A percentile compares a stretch with the other conserved stretches of the same genome.
These are phyloP conservation scores for Glarea lozoyensis DNA, from an alignment of 495 filamentous ascomycete genomes.

Conservation along the genomic window DNA sequence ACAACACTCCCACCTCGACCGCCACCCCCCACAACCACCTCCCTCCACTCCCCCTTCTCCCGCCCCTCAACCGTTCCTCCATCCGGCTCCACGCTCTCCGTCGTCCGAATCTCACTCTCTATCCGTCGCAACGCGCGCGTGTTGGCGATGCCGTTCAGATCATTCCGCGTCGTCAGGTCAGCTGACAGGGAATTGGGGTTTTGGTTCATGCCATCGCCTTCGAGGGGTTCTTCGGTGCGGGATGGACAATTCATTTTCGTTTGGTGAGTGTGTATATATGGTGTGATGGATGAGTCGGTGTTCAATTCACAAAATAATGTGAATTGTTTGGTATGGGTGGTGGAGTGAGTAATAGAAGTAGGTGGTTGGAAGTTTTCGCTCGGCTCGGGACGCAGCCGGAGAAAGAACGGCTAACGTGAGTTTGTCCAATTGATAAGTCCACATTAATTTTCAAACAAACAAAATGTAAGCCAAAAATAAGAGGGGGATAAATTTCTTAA, in stretches of 20 bases:
- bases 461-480: too few species aligned
- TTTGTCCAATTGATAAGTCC: too few species aligned
- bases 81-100: constrained; percentile 11
- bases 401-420: too few species aligned
- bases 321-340: too few species aligned
- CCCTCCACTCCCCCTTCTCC: neutral
- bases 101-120: constrained; percentile 19
- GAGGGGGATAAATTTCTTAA: too few species aligned
- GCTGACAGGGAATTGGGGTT: constrained; percentile 37
- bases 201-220: constrained; percentile 46
- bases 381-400: too few species aligned
- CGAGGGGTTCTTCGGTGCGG: constrained; percentile 39
- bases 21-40: constrained; percentile 1
- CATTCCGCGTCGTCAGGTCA: constrained; percentile 47
- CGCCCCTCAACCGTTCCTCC: constrained; percentile 11
- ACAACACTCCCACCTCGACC: neutral
- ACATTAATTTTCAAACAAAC: too few species aligned
- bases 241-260: constrained; percentile 48
- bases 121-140: constrained; percentile 31
- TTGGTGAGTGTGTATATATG: neutral
- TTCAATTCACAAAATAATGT: too few species aligned
- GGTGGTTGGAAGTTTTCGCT: too few species aligned
- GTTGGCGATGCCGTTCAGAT: constrained; percentile 50
- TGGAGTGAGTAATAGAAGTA: too few species aligned
- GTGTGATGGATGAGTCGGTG: too few species aligned